Evolutionary conservation across 306 rosid genomes (phyloP).

Genomic region (Fagus sylvatica): DNA sequence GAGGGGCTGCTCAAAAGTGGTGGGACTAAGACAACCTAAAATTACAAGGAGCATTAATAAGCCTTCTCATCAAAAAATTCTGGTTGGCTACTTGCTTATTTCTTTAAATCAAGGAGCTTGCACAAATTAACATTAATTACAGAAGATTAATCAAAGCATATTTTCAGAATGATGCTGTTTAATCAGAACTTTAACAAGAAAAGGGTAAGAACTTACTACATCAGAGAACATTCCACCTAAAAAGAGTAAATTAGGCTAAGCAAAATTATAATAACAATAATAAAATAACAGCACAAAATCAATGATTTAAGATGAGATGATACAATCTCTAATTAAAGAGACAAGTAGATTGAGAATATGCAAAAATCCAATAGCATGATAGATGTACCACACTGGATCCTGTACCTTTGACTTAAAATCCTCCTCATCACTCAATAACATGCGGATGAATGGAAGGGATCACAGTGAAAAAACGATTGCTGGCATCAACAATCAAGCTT

Average conservation of each 20-base stretch:
- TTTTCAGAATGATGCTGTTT: background rate
- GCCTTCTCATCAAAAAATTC: background rate
- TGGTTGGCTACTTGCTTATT: background rate
- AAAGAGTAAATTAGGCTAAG: background rate
- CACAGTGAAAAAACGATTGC: constrained; percentile 93
- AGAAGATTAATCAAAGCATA: background rate
- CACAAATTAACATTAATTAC: background rate
- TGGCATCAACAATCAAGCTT: constrained; percentile 91
- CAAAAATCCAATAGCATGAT: background rate
- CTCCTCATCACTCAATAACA: constrained; percentile 78
- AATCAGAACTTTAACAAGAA: background rate
- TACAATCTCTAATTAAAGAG: constrained; percentile 19
- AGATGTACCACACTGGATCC: constrained; percentile 1
- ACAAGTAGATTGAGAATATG: constrained; percentile 3
- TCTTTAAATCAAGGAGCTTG: background rate
- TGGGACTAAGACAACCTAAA: background rate
- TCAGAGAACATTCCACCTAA: background rate
- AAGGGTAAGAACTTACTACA: background rate
- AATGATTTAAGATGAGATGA: background rate
- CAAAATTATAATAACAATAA: background rate
- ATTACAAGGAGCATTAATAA: background rate
- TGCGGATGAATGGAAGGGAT: constrained; percentile 96
- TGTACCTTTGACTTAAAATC: constrained; percentile 86
- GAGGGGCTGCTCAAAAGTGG: background rate
- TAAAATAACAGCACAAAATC: background rate